Base-by-base conservation (phyloP, 306 rosid genomes). In the Coriaria nepalensis region DNA sequence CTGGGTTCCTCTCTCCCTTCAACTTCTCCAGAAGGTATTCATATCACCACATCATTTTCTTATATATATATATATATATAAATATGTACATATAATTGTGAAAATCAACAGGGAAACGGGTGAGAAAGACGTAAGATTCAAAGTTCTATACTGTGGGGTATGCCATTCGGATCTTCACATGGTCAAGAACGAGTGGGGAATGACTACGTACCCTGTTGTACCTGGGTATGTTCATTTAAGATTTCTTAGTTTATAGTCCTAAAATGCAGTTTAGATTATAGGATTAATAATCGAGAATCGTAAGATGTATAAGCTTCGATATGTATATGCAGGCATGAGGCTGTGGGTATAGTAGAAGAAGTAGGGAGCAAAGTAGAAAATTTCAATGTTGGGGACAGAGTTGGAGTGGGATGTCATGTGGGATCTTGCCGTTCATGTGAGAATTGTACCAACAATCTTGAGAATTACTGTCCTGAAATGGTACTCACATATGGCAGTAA, bases 321-420 rank as follows among this genome's bases (percentile, higher is more conserved):
- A 3, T 20, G 29, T 1, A 20, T 36, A 3, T 49, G 13, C 9
- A 70, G 77, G 34, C 83, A 80, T 38, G 88, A 80, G 62, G 15
- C 76, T 35, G 70, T 53, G 44, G 88, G 83, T 34, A 59, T 55
- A 37, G 88, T 80, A 53, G 76, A 70, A 8, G 78, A 80, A 53
- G 64, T 76, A 4, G 84, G 90, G 47, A 80, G 66, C 56, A 73
- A 76, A 41, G 90, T 76, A 2, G 12, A 57, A 10, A 70, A 68
- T 0, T 40, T 70, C 63, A 76, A 73, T 60, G 81, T 80, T 40
- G 84, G 90, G 54, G 90, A 76, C 49, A 68, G 10, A 7, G 79
- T 77, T 0, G 90, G 84, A 6, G 90, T 80, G 7, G 84, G 90
- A 0, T 71, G 74, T 58, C 0, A 70, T 74, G 79, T 80, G 34